Percentiles rank a stretch among this genome's conserved stretches.
Evolutionary conservation across 805 yeast species (phyloP).

Genomic region (Candida boidinii): DNA sequence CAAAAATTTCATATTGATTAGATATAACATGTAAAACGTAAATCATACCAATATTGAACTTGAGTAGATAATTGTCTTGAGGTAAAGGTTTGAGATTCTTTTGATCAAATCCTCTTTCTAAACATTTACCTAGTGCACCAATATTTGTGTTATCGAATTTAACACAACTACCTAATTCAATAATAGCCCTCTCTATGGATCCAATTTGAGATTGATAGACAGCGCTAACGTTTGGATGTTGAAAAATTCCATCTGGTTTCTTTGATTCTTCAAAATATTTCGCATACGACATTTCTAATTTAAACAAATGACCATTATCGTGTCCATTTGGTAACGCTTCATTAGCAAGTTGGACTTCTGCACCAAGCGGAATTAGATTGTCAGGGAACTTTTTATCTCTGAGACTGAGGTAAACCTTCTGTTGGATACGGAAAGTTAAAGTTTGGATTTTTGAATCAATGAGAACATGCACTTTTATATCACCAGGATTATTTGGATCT

Average conservation of each 20-base stretch:
- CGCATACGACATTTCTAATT: slow-evolving; percentile 61
- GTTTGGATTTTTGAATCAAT: slow-evolving; percentile 69
- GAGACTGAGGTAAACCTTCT: slow-evolving; percentile 62
- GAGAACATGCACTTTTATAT: slow-evolving; percentile 59
- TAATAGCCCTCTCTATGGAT: slow-evolving; percentile 63
- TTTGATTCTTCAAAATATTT: slow-evolving; percentile 45
- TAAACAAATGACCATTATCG: slow-evolving; percentile 44
- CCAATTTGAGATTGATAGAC: slow-evolving; percentile 70
- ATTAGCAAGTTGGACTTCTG: slow-evolving; percentile 44
- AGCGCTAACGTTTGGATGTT: slow-evolving; percentile 52
- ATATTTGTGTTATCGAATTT: slow-evolving; percentile 58
- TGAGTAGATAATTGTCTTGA: slow-evolving; percentile 42
- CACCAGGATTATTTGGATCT: slow-evolving; percentile 57
- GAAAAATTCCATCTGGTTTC: slow-evolving; percentile 55
- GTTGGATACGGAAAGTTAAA: slow-evolving; percentile 65
- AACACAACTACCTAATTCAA: slow-evolving; percentile 70
- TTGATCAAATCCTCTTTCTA: slow-evolving; percentile 75
- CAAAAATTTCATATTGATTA: slow-evolving; percentile 67
- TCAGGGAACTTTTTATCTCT: slow-evolving; percentile 30
- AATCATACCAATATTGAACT: slow-evolving; percentile 47
- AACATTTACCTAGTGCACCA: slow-evolving; percentile 82
- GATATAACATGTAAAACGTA: slow-evolving; percentile 63
- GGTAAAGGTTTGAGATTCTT: slow-evolving; percentile 42
- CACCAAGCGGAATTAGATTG: slow-evolving; percentile 34
- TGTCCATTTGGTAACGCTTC: slow-evolving; percentile 68